Conservation (phyloP, 2,329 filamentous ascomycete species). For the Fusarium illudens region DNA sequence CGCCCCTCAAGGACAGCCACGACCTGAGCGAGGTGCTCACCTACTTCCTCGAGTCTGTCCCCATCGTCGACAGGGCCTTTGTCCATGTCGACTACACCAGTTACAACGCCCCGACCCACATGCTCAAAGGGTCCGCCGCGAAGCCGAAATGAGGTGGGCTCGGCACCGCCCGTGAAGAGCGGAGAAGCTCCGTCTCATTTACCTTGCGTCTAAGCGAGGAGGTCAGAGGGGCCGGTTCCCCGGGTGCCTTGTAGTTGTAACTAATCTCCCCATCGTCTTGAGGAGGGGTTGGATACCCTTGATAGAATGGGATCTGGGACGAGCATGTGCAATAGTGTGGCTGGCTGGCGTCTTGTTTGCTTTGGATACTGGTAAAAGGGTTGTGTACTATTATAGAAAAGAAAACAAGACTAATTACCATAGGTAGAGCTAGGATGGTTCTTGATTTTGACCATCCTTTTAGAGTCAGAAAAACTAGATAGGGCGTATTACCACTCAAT, state of each 20-base stretch:
- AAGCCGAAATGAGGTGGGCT: conserved; percentile 34
- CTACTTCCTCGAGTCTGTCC: conserved; percentile 85
- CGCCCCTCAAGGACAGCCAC: conserved; percentile 80
- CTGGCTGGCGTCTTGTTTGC: neutral
- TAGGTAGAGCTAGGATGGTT: conserved; percentile 9
- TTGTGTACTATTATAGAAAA: conserved; percentile 27
- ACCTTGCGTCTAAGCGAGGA: neutral
- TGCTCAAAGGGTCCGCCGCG: conserved; percentile 49
- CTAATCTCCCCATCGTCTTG: neutral
- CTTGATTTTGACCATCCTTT: neutral
- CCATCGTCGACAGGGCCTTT: conserved; percentile 77
- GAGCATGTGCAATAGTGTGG: neutral
- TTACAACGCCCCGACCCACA: conserved; percentile 69
- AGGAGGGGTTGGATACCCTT: neutral
- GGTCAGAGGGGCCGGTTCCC: neutral
- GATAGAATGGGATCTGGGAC: neutral
- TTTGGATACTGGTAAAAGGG: neutral
- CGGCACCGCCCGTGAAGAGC: neutral
- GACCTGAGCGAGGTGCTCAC: conserved; percentile 80
- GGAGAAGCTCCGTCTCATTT: neutral
- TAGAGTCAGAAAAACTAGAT: neutral
- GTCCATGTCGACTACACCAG: conserved; percentile 72
- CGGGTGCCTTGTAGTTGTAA: neutral
- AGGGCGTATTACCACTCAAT: conserved; percentile 2
- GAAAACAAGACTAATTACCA: conserved; percentile 8